These are phyloP conservation scores for Thraustochytrium sp. DNA, from an alignment of 352 stramenopile species.

Conservation along the genomic window DNA sequence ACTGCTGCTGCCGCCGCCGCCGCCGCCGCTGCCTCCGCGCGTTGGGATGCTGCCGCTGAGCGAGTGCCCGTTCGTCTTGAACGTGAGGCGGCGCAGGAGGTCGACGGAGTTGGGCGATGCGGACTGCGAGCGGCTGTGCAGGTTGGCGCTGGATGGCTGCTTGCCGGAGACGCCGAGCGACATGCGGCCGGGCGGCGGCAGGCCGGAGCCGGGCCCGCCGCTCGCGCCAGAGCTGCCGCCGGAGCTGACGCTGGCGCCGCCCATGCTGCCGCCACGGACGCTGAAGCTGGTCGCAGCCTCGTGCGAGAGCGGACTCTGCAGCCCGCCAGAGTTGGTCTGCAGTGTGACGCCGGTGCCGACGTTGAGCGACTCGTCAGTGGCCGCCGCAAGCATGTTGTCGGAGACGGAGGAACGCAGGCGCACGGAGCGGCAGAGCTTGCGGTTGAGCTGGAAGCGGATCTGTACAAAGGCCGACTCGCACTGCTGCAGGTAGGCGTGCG, in stretches of 20 bases:
- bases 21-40: background rate
- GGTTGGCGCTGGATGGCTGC: background rate
- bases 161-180: background rate
- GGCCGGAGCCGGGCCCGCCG: no score
- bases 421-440: constrained; percentile 12
- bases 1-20: background rate
- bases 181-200: no score
- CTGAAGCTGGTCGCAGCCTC: no score
- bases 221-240: no score
- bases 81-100: background rate
- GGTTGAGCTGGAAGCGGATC: constrained; percentile 22
- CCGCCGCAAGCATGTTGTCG: background rate
- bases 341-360: background rate
- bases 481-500: constrained; percentile 7
- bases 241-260: no score
- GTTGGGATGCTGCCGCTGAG: background rate
- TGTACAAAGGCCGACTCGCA: constrained; percentile 7
- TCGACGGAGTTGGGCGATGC: background rate
- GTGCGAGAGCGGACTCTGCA: no score
- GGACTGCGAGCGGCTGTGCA: background rate
- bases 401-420: background rate
- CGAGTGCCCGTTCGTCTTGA: background rate
- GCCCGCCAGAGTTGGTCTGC: background rate
- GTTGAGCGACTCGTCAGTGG: background rate
- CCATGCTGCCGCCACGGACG: no score